Evolutionary conservation across 2,329 filamentous ascomycete genomes (phyloP).

Genomic region (Ambrosiella cleistominuta): DNA sequence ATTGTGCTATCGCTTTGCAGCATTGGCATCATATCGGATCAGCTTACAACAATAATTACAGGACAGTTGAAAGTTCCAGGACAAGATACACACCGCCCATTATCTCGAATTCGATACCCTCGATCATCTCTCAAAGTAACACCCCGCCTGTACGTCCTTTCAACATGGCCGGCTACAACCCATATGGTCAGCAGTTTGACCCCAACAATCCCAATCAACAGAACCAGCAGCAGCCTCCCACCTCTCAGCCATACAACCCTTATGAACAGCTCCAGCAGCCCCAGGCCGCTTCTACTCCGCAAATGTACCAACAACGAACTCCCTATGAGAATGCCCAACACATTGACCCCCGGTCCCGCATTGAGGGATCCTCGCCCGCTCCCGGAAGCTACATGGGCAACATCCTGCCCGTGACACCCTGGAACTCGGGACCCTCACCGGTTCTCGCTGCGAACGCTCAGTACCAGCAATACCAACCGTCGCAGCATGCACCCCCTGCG

Average conservation of each 20-base stretch:
- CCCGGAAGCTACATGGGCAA: neutral
- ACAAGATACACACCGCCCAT: neutral
- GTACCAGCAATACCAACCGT: neutral
- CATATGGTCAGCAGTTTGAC: conserved; percentile 1
- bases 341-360: neutral
- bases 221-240: neutral
- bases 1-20: neutral
- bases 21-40: neutral
- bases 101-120: neutral
- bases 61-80: neutral
- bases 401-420: too few relatives aligned
- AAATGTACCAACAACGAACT: neutral
- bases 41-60: neutral
- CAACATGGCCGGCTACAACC: conserved; percentile 1
- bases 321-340: neutral
- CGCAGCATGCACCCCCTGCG: neutral
- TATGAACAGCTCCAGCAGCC: conserved; percentile 26
- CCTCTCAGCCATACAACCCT: neutral
- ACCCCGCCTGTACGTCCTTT: neutral
- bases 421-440: neutral
- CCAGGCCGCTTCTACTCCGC: conserved; percentile 9
- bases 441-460: neutral
- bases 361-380: conserved; percentile 9
- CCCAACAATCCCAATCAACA: neutral
- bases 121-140: neutral